Evolutionary conservation across 768 basidiomycete genomes (phyloP).

Genomic region (Trametes punicea): DNA sequence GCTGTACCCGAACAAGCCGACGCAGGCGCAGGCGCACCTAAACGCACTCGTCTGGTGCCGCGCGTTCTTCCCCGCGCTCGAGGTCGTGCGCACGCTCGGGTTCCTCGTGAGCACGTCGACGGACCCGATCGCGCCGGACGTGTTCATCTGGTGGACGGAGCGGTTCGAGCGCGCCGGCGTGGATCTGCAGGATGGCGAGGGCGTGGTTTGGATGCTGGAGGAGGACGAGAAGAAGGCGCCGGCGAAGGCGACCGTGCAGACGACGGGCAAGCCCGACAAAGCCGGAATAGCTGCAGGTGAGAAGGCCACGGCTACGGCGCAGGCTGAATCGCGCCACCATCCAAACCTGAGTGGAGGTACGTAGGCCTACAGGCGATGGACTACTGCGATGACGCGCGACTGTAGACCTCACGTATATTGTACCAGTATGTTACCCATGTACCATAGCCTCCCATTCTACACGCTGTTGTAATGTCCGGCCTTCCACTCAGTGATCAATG

Average conservation of each 20-base stretch:
- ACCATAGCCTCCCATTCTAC: not conserved
- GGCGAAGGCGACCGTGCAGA: not conserved
- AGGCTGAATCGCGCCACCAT: not conserved
- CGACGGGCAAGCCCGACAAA: not conserved
- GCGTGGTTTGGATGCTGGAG: constrained; percentile 43
- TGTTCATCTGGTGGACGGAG: constrained; percentile 55
- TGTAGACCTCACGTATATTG: not conserved
- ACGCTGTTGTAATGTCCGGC: not conserved
- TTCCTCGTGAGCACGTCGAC: constrained; percentile 46
- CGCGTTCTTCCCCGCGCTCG: constrained; percentile 42
- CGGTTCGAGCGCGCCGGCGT: constrained; percentile 47
- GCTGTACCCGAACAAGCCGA: constrained; percentile 43
- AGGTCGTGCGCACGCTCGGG: constrained; percentile 45
- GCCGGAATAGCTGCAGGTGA: not conserved
- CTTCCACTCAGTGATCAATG: not conserved
- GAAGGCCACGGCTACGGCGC: not conserved
- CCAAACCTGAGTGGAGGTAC: not conserved
- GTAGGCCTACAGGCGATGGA: not conserved
- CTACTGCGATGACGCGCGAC: not conserved
- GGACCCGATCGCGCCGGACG: constrained; percentile 42
- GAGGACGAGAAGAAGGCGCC: constrained; percentile 1
- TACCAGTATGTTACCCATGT: not conserved
- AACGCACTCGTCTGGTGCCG: constrained; percentile 36
- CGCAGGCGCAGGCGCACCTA: constrained; percentile 38
- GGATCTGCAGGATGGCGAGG: constrained; percentile 53